phyloP scores from a whole-genome alignment of 345 rosid species.

The Citrus sp. region DNA sequence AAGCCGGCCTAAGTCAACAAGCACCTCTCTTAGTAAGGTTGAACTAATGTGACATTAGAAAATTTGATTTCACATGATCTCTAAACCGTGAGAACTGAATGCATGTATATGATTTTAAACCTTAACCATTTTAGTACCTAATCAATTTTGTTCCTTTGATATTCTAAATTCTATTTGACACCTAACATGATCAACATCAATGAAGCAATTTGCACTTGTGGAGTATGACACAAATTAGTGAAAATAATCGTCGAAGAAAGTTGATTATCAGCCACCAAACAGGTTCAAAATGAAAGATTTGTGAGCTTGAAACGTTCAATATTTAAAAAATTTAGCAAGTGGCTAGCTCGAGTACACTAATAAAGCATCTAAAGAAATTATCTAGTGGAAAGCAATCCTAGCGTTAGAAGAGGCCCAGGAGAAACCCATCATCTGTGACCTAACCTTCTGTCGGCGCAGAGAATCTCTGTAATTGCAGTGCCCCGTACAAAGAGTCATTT shows the following conservation, averaged over 20 bases:
- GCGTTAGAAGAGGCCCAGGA: slow-evolving; percentile 81
- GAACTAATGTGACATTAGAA: not conserved
- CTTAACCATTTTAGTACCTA: not conserved
- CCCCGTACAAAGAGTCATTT: slow-evolving; percentile 57
- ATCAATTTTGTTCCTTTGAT: not conserved
- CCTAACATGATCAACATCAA: not conserved
- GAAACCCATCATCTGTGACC: slow-evolving; percentile 68
- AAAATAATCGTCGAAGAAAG: not conserved
- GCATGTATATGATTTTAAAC: not conserved
- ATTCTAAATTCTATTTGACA: not conserved
- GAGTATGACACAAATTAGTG: not conserved
- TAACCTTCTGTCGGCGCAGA: slow-evolving; percentile 54
- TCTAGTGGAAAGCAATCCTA: slow-evolving; percentile 44
- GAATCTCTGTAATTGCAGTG: slow-evolving; percentile 52
- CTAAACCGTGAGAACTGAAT: not conserved
- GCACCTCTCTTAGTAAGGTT: too few species aligned
- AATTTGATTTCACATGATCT: not conserved
- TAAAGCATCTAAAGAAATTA: not conserved
- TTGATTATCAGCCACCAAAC: not conserved
- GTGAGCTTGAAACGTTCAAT: not conserved
- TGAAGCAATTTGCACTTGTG: not conserved
- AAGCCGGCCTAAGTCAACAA: too few species aligned
- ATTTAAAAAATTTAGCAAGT: not conserved
- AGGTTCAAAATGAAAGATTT: not conserved
- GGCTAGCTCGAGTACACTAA: not conserved